Evolutionary conservation across 805 yeast species (phyloP), one percentile per base, ranked within the genome.

Genomic region (Candida schatavii): DNA sequence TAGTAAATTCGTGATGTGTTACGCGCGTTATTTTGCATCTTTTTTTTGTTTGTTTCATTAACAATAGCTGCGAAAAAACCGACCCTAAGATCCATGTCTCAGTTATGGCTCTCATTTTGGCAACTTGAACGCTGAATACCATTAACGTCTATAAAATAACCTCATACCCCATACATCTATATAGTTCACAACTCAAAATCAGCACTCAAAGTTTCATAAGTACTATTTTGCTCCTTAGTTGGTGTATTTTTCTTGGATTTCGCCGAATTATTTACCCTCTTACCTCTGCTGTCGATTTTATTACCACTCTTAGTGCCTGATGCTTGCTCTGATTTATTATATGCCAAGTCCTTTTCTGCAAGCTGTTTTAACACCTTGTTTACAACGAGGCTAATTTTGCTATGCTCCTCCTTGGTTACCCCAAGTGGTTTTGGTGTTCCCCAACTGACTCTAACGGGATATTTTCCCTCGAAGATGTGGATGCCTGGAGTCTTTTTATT

Each of bases 381-480:
- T 7, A 78, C 83, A 6, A 81, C 74, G 13, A 64, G 46, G 3
- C 78, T 70, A 2, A 81, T 54, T 47, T 78, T 79, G 26, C 59
- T 49, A 39, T 74, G 66, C 37, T 80, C 83, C 5, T 61, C 65
- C 35, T 62, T 65, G 2, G 71, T 49, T 14, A 49, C 54, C 2
- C 79, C 79, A 22, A 77, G 51, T 2, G 65, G 55, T 44, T 59
- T 52, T 11, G 70, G 73, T 31, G 66, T 70, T 23, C 85, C 80
- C 83, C 85, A 80, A 31, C 72, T 63, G 1, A 78, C 68, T 37
- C 85, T 54, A 20, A 81, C 39, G 3, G 84, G 84, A 39, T 62
- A 56, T 39, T 52, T 57, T 6, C 55, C 51, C 3, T 59, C 65
- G 2, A 69, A 42, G 6, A 67, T 26, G 18, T 66, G 39, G 37